Evolutionary conservation across 768 basidiomycete species (phyloP).

Genomic region (Cantharellus anzutake): DNA sequence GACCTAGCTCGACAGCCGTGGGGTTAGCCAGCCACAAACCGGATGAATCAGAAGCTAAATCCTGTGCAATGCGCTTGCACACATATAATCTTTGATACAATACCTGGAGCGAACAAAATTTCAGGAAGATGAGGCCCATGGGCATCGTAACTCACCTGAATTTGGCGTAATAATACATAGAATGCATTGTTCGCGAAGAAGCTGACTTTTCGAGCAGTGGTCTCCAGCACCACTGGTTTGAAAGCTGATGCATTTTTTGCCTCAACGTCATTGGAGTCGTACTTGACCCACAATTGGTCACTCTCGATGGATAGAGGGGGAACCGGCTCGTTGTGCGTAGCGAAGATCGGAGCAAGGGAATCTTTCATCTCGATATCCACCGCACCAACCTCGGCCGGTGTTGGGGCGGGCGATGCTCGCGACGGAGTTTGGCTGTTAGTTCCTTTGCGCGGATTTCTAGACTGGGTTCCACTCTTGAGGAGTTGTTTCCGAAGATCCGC

Average conservation of each 20-base stretch:
- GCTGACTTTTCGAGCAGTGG: slow-evolving; percentile 4
- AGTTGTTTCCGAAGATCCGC: slow-evolving; percentile 64
- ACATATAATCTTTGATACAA: slow-evolving; percentile 72
- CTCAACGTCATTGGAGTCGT: not conserved
- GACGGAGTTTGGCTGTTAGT: not conserved
- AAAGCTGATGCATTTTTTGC: not conserved
- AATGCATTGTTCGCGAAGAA: slow-evolving; percentile 89
- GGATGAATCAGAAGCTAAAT: slow-evolving; percentile 33
- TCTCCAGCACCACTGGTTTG: not conserved
- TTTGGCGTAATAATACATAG: slow-evolving; percentile 70
- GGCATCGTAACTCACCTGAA: slow-evolving; percentile 49
- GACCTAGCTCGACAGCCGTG: slow-evolving; percentile 62
- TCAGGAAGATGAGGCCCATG: not conserved
- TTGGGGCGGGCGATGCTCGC: not conserved
- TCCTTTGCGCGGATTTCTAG: slow-evolving; percentile 21
- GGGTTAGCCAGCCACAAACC: slow-evolving; percentile 53
- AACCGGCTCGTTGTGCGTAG: too few species aligned
- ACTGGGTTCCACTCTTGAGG: slow-evolving; percentile 47
- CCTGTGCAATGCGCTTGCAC: slow-evolving; percentile 67
- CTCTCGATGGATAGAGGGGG: not conserved
- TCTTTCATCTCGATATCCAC: slow-evolving; percentile 3
- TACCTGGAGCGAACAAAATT: slow-evolving; percentile 30
- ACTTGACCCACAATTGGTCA: not conserved
- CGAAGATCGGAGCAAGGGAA: not conserved
- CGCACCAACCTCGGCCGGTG: slow-evolving; percentile 1